Conservation (phyloP, 78 protist genomes). For the Diacronema lutheri region DNA sequence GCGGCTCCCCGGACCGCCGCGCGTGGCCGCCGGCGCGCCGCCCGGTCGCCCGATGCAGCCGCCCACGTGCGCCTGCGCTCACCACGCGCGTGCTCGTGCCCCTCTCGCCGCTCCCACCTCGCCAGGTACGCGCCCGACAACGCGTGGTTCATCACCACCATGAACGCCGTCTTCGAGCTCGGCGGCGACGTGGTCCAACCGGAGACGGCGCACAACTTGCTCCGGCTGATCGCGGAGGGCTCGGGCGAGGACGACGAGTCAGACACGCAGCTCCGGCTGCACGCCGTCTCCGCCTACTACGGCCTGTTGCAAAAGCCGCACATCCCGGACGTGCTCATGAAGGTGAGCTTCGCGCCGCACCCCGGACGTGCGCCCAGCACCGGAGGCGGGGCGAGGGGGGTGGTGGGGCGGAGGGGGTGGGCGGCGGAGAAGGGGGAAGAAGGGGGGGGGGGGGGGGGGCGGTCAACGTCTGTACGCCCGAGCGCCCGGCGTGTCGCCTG, state of each 20-base stretch:
- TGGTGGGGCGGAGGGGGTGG: no score
- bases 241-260: constrained; percentile 52
- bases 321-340: constrained; percentile 30
- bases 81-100: neutral
- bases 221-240: constrained; percentile 76
- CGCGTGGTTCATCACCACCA: constrained; percentile 67
- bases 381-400: no score
- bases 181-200: constrained; percentile 65
- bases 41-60: no score
- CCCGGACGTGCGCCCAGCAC: no score
- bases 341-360: neutral
- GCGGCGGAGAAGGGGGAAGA: no score
- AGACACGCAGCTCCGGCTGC: constrained; percentile 41
- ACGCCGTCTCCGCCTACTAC: constrained; percentile 39
- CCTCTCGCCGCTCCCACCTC: neutral
- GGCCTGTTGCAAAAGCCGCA: constrained; percentile 14
- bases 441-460: no score
- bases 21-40: no score
- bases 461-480: no score
- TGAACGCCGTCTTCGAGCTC: constrained; percentile 60
- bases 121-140: constrained; percentile 23
- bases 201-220: constrained; percentile 51
- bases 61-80: no score
- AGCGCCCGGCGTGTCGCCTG: no score
- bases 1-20: no score